These are phyloP conservation scores for Helotiales sp. DNA, from an alignment of 2,329 filamentous ascomycete genomes.

Conservation along the genomic window DNA sequence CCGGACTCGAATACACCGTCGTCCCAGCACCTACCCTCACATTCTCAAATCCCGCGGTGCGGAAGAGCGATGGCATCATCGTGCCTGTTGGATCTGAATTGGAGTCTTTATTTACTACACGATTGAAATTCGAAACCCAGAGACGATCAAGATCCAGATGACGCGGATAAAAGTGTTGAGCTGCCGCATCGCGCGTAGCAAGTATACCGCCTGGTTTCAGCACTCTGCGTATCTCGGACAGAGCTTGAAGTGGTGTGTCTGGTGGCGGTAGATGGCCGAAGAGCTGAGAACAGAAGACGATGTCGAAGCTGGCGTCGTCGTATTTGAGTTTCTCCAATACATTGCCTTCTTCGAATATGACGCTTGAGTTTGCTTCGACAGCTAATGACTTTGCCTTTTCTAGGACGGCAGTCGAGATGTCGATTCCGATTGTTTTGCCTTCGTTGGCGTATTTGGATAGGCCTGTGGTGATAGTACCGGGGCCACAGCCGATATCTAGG, in stretches of 20 bases:
- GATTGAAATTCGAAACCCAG: conserved; percentile 31
- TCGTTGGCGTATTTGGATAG: conserved; percentile 41
- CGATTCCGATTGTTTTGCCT: conserved; percentile 42
- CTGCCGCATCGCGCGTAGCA: conserved; percentile 44
- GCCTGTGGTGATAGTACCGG: conserved; percentile 48
- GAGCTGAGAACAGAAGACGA: conserved; percentile 59
- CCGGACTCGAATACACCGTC: conserved; percentile 30
- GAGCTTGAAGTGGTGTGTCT: conserved; percentile 47
- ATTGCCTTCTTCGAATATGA: conserved; percentile 26
- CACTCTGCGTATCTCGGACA: conserved; percentile 55
- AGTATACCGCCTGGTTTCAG: conserved; percentile 53
- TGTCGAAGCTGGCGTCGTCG: conserved; percentile 52
- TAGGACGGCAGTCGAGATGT: conserved; percentile 25
- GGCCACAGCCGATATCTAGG: conserved; percentile 50
- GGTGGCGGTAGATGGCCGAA: conserved; percentile 49
- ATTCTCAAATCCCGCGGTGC: conserved; percentile 36
- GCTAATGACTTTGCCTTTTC: conserved; percentile 14
- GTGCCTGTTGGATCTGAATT: conserved; percentile 24
- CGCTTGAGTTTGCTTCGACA: conserved; percentile 17
- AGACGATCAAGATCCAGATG: conserved; percentile 32
- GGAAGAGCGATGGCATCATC: conserved; percentile 36
- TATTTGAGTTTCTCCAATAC: conserved; percentile 36
- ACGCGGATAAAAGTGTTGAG: conserved; percentile 37
- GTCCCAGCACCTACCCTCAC: conserved; percentile 34
- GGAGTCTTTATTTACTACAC: conserved; percentile 23